Base-by-base conservation (phyloP, 2,329 filamentous ascomycete genomes). In the Neofusicoccum cordaticola region DNA sequence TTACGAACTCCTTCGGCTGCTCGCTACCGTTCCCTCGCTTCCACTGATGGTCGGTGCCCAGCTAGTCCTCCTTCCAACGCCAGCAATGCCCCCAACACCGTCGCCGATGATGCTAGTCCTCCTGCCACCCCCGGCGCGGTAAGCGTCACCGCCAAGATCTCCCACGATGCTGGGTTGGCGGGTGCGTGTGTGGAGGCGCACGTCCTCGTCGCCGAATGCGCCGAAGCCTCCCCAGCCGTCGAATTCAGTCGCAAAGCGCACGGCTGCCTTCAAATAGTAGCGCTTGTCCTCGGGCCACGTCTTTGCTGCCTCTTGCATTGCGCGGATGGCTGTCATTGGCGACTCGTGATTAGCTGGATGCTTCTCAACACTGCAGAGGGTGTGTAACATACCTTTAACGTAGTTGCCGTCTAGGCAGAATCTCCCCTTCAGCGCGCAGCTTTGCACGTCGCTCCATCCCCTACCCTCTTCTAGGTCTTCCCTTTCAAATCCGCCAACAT, bases 351-450 rank as follows among this genome's bases (percentile, higher is more conserved):
- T 4, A 15, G 34, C 45, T 15, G 22, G 50, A n/a, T 15, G 8
- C 42, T 39, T 27, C 22, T 12, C 5, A 22, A 5, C 22, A 41
- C 17, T 11, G 3, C 13, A 31, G 6, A 37, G 19, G 1, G 8
- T 13, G 11, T 42, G 90, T 87, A 22, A 11, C 53, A 12, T 58
- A 58, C 53, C 53, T 80, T 97, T 96, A 39, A 98, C 88, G 73
- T 88, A 97, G 77, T 96, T 91, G 17, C 91, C 85, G 78, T 98
- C 92, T 1, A 84, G 86, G 9, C 86, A 82, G 78, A 88, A 87
- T 60, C 84, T 76, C 9, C 89, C 89, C 62, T 85, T 86, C 17
- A 97, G 73, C 2, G 90, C 92, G 77, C 87, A 85, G 61, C 90
- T 80, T 61, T 88, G 84, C 4, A 94, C 89, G 76, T 90, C 91